Evolutionary conservation across 1,284 basidiomycete genomes (phyloP).

Genomic region (Pseudozyma flocculosa): DNA sequence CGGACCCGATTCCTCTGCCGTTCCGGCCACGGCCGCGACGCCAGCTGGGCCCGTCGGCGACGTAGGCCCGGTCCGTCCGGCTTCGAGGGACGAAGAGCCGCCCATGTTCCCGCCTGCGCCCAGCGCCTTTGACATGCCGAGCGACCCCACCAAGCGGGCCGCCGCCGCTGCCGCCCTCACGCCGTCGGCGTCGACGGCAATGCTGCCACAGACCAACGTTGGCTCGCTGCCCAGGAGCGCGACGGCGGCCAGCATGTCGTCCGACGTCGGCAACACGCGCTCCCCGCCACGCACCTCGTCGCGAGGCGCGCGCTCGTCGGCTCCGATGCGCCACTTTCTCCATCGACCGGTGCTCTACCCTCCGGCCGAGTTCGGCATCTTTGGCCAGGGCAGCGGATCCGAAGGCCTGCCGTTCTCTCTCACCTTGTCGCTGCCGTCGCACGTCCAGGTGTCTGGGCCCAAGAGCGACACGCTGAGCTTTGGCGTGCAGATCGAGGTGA

Average conservation of each 20-base stretch:
- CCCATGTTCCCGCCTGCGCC: slow-evolving; percentile 24
- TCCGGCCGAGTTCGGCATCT: slow-evolving; percentile 37
- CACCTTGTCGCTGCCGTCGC: slow-evolving; percentile 53
- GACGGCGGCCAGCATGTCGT: neutral
- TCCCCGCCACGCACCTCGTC: slow-evolving; percentile 37
- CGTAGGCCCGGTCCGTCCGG: too few relatives aligned
- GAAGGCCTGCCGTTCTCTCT: slow-evolving; percentile 48
- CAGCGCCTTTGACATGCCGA: slow-evolving; percentile 30
- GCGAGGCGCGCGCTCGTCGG: slow-evolving; percentile 9
- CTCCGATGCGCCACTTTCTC: slow-evolving; percentile 53
- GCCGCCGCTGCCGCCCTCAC: slow-evolving; percentile 4
- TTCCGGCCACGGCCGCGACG: neutral
- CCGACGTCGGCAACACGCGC: slow-evolving; percentile 21
- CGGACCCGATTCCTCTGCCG: too few relatives aligned
- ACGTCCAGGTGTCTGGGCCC: slow-evolving; percentile 44
- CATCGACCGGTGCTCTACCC: slow-evolving; percentile 50
- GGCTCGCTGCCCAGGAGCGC: slow-evolving; percentile 7
- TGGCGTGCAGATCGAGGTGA: slow-evolving; percentile 56
- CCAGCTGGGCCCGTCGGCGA: neutral
- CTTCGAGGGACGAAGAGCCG: neutral
- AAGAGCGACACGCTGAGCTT: slow-evolving; percentile 51
- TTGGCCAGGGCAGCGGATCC: slow-evolving; percentile 21
- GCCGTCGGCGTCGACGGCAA: slow-evolving; percentile 6
- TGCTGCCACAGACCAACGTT: too few relatives aligned
- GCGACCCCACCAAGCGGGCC: slow-evolving; percentile 35